These are phyloP conservation scores for Aspergillus ruber DNA, from an alignment of 2,329 filamentous ascomycete genomes.

Conservation along the genomic window DNA sequence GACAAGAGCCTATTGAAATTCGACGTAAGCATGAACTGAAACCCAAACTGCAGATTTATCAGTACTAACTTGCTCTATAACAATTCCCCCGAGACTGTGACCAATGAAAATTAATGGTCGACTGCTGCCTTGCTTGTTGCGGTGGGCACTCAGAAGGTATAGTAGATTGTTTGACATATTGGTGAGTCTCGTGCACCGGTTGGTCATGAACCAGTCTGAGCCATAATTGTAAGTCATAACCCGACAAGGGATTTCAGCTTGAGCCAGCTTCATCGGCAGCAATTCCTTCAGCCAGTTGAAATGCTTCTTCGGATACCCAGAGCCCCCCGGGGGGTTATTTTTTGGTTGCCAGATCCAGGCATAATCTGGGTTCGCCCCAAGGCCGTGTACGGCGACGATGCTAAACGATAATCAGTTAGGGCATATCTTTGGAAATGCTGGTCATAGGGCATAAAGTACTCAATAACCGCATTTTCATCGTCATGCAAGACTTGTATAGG, in stretches of 20 bases:
- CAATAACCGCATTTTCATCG: not conserved
- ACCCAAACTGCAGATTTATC: too few species aligned
- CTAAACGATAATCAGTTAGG: too few species aligned
- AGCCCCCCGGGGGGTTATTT: not conserved
- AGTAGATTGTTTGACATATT: too few species aligned
- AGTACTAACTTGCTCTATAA: too few species aligned
- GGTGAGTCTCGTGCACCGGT: too few species aligned
- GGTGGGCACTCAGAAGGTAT: too few species aligned
- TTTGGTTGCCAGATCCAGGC: not conserved
- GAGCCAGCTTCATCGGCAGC: not conserved
- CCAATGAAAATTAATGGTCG: too few species aligned
- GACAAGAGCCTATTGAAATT: too few species aligned
- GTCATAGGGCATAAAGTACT: not conserved
- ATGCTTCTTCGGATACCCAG: not conserved
- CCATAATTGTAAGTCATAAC: not conserved
- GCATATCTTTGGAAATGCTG: too few species aligned
- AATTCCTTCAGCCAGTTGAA: not conserved
- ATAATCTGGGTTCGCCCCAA: not conserved
- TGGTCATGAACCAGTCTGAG: not conserved
- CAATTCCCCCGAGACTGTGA: too few species aligned
- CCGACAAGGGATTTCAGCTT: not conserved
- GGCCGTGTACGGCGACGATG: not conserved
- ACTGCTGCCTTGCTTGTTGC: too few species aligned
- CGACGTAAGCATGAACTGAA: too few species aligned
- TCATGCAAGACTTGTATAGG: not conserved